Evolutionary conservation across 768 basidiomycete species (phyloP), one percentile per base, ranked within the genome.

Genomic region (Leccinellum luteum): DNA sequence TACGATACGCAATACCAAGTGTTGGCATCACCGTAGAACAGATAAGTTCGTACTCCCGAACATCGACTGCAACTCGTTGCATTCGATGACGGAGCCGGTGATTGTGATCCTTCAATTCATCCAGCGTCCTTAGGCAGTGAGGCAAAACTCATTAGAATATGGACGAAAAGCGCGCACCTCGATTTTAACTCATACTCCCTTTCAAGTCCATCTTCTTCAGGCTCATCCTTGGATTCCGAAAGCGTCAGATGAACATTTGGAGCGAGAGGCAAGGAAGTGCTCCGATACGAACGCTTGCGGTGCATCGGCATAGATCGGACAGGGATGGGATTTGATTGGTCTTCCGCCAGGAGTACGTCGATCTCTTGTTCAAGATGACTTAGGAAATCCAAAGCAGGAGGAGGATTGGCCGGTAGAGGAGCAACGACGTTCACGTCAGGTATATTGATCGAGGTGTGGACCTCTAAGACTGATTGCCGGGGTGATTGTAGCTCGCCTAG

Each of bases 11-110:
- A 28, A 81, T 69, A 15, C 79, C 83, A 23, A 86, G 74, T 4
- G 78, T 68, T 23, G 74, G 74, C 57, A 79, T 75, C 41, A 86
- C 73, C 31, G 75, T 75, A n/a, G 77, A 71, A 62, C 85, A 87
- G 12, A 85, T 72, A 9, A 75, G 64, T 57, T 91, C 87, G 57
- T 85, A 89, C 51, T 91, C 90, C 61, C 81, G 78, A 45, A 90
- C 76, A 28, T 78, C 79, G 7, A 74, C 74, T 2, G 87, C 82
- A 54, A 90, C 78, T 55, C 83, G 81, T 62, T 89, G 85, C 27
- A 90, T 75, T 27, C 88, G 75, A 62, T 88, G 85, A 32, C 89
- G 82, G 38, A 87, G 83, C 53, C 84, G 78, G 56, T 84, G 79
- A 59, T 92, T 92, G 64, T 88, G 84, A 13, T 76, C 70, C 52